These are phyloP conservation scores for Pichia occidentalis DNA, from an alignment of 805 yeast genomes.

Conservation along the genomic window DNA sequence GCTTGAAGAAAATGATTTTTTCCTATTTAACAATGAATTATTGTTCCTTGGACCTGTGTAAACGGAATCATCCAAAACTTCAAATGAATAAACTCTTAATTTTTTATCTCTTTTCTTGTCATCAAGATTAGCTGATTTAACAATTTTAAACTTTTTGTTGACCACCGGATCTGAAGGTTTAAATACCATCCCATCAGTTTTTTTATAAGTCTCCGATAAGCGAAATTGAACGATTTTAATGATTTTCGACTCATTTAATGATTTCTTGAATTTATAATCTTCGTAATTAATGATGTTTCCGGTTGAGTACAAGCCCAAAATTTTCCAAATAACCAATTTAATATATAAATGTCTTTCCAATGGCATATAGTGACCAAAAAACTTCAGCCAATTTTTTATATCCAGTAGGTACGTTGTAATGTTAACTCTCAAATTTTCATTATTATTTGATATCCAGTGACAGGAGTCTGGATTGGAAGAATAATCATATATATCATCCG, in stretches of 20 bases:
- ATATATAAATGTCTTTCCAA: constrained; percentile 63
- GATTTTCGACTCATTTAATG: constrained; percentile 13
- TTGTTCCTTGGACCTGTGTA: constrained; percentile 29
- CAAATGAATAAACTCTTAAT: constrained; percentile 52
- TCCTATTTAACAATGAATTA: background rate
- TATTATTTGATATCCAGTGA: constrained; percentile 34
- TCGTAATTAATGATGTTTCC: constrained; percentile 7
- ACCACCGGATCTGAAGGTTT: constrained; percentile 34
- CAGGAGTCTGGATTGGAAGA: background rate
- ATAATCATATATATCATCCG: constrained; percentile 25
- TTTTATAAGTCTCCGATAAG: constrained; percentile 26
- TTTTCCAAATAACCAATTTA: constrained; percentile 62
- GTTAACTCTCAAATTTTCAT: constrained; percentile 39
- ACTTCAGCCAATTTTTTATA: constrained; percentile 43
- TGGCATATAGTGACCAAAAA: constrained; percentile 77
- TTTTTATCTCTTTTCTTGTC: constrained; percentile 28
- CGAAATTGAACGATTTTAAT: constrained; percentile 26
- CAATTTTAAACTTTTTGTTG: constrained; percentile 44
- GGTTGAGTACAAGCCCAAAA: constrained; percentile 29
- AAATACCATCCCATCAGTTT: constrained; percentile 16
- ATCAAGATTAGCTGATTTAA: background rate
- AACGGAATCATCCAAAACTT: constrained; percentile 59
- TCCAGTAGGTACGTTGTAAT: constrained; percentile 51
- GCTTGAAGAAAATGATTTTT: constrained; percentile 12
- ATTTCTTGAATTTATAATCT: constrained; percentile 15